Evolutionary conservation across 1,284 basidiomycete species (phyloP).

Genomic region (Cryptococcus depauperatus): DNA sequence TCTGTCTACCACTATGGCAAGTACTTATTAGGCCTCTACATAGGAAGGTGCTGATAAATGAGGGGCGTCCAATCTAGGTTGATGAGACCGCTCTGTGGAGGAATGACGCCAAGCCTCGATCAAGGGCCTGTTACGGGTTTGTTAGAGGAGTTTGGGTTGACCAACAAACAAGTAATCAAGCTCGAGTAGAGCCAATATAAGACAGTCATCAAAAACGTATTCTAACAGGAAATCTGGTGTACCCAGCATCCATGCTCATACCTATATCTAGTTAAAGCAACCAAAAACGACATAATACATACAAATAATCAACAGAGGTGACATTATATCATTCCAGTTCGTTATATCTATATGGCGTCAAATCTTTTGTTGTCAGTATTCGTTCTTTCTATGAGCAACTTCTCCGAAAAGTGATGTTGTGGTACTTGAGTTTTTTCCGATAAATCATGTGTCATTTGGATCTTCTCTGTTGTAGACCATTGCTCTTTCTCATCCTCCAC

Average conservation of each 20-base stretch:
- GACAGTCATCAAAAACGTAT: no score
- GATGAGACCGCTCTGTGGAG: slow-evolving; percentile 36
- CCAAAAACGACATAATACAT: no score
- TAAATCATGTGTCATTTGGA: background rate
- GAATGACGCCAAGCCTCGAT: slow-evolving; percentile 28
- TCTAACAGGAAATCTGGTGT: no score
- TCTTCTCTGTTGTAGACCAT: background rate
- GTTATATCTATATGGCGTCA: no score
- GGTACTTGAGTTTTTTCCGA: background rate
- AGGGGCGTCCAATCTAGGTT: slow-evolving; percentile 14
- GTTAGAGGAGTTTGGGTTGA: slow-evolving; percentile 33
- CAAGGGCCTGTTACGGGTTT: slow-evolving; percentile 37
- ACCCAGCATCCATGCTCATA: no score
- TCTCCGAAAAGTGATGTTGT: background rate
- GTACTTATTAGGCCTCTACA: slow-evolving; percentile 10
- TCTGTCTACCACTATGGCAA: slow-evolving; percentile 37
- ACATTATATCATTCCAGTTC: no score
- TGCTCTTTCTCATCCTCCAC: slow-evolving; percentile 8
- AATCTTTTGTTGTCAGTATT: no score
- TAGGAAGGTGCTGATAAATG: no score
- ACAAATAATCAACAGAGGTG: no score
- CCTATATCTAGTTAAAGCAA: no score
- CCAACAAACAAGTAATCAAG: slow-evolving; percentile 31
- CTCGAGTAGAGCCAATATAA: slow-evolving; percentile 32
- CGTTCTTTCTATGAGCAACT: no score